phyloP scores from a whole-genome alignment of 176 grass and related monocot genomes.

The bread wheat (Triticum aestivum) region IWGSC_CS_RefSeq_v2.1 NC_057796.1:315568737-315569236 shows the following conservation, averaged over 20 bases:
- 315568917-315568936: conserved; percentile 71
- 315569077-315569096: conserved; percentile 59
- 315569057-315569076: conserved; percentile 56
- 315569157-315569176: conserved; percentile 68
- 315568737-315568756: conserved; percentile 4
- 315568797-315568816: conserved; percentile 30
- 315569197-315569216: conserved; percentile 69
- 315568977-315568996: conserved; percentile 58
- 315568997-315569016: conserved; percentile 73
- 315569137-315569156: conserved; percentile 61
- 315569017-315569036: conserved; percentile 83
- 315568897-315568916: conserved; percentile 86
- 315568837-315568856: conserved; percentile 27
- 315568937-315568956: conserved; percentile 73
- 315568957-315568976: conserved; percentile 79
- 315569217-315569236: conserved; percentile 52
- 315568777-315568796: conserved; percentile 15
- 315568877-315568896: conserved; percentile 26
- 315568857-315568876: background rate
- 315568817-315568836: conserved; percentile 32
- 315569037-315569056: conserved; percentile 57
- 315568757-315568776: conserved; percentile 16
- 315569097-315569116: conserved; percentile 82
- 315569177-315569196: conserved; percentile 62
- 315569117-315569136: conserved; percentile 67